Evolutionary conservation across 192 early-diverging fungal genomes (phyloP).

Genomic region (Paraglomus brasilianum): DNA sequence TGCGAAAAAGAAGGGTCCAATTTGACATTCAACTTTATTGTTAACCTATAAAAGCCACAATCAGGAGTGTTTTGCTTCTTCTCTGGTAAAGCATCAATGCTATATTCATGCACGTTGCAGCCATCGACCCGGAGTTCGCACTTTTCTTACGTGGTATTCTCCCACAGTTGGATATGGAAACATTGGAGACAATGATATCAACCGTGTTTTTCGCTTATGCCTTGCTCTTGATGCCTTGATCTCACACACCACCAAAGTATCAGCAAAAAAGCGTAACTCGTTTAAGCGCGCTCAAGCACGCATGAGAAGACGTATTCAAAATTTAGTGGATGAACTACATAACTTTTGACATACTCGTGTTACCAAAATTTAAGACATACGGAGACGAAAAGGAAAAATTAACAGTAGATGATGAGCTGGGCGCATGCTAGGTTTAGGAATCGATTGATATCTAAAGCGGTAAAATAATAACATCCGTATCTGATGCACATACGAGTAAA

Average conservation of each 20-base stretch:
- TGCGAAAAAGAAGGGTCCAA: too few species aligned
- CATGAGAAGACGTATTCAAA: conserved; percentile 15
- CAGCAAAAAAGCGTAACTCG: conserved; percentile 21
- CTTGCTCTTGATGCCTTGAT: conserved; percentile 20
- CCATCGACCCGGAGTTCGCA: not conserved
- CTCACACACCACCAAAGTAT: conserved; percentile 7
- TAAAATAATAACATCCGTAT: conserved; percentile 2
- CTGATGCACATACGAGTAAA: conserved; percentile 8
- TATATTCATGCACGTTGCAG: conserved; percentile 19
- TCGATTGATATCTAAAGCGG: conserved; percentile 9
- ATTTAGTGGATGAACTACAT: conserved; percentile 28
- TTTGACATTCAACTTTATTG: too few species aligned
- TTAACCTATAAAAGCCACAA: too few species aligned
- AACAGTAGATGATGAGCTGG: conserved; percentile 12
- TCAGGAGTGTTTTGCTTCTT: too few species aligned
- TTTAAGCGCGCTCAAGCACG: conserved; percentile 17
- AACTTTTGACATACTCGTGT: conserved; percentile 28
- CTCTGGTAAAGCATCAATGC: too few species aligned
- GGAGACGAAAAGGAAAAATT: conserved; percentile 9
- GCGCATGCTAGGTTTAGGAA: conserved; percentile 21
- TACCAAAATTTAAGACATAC: conserved; percentile 1
- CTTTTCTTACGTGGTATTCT: conserved; percentile 26
- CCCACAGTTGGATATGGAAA: not conserved
- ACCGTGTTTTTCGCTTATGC: conserved; percentile 7
- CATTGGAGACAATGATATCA: conserved; percentile 25